Evolutionary conservation across 495 filamentous ascomycete genomes (phyloP).

Genomic region (Daldinia loculata): DNA sequence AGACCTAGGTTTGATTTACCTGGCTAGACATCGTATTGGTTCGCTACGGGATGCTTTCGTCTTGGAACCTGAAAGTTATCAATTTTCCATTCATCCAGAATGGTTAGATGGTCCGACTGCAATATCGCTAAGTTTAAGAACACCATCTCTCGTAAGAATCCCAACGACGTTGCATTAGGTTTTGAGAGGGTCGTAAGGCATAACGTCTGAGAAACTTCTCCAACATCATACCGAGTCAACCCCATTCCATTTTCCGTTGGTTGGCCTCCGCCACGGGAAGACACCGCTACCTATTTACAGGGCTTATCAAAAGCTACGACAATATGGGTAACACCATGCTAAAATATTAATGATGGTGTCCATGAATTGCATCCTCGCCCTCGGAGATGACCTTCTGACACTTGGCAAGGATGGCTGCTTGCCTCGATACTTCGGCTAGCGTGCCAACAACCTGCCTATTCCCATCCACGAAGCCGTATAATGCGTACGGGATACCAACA

Average conservation of each 20-base stretch:
- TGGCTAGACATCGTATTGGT: conserved; percentile 16
- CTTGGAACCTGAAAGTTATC: conserved; percentile 15
- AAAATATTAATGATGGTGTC: conserved; percentile 43
- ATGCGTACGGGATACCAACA: conserved; percentile 89
- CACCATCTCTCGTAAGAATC: conserved; percentile 7
- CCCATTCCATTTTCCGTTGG: conserved; percentile 3
- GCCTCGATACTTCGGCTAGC: conserved; percentile 85
- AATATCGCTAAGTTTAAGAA: conserved; percentile 18
- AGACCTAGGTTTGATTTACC: conserved; percentile 5
- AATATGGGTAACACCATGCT: conserved; percentile 18
- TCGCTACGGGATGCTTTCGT: conserved; percentile 24
- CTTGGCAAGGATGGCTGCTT: conserved; percentile 85
- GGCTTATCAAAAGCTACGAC: conserved; percentile 11
- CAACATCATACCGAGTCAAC: conserved; percentile 9
- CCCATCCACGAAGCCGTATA: conserved; percentile 93
- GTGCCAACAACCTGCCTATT: conserved; percentile 87
- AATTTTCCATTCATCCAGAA: conserved; percentile 33
- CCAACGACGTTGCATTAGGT: conserved; percentile 26
- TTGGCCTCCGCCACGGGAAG: conserved; percentile 1
- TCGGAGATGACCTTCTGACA: conserved; percentile 72
- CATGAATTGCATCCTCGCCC: conserved; percentile 51
- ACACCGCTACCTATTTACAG: conserved; percentile 31
- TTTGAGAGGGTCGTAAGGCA: conserved; percentile 10
- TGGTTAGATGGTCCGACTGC: conserved; percentile 26
- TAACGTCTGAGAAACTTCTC: conserved; percentile 12